Evolutionary conservation across 2,329 filamentous ascomycete genomes (phyloP).

Genomic region (Curvularia sp.): DNA sequence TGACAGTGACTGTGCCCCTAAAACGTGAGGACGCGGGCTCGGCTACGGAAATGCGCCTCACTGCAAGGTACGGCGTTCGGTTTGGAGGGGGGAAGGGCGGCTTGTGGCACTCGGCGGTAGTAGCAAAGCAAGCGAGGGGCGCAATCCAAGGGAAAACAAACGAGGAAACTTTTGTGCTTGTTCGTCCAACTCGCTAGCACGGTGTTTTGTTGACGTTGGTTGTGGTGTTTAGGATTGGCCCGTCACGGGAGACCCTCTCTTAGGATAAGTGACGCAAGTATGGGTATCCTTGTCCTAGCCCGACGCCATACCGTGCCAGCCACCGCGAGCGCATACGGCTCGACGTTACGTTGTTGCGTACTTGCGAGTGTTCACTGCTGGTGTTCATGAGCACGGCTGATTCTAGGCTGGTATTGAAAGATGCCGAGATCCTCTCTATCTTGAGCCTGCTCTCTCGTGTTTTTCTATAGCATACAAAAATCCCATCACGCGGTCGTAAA

Average conservation of each 20-base stretch:
- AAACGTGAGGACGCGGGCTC: constrained; percentile 31
- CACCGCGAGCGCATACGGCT: neutral
- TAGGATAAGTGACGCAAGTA: constrained; percentile 10
- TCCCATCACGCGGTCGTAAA: constrained; percentile 23
- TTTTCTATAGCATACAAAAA: constrained; percentile 5
- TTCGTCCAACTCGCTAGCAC: neutral
- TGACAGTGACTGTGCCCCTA: constrained; percentile 14
- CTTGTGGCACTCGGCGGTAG: constrained; percentile 20
- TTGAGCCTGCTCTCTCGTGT: neutral
- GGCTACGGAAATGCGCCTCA: constrained; percentile 29
- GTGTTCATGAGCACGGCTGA: neutral
- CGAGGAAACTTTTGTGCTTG: constrained; percentile 2
- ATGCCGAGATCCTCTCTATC: neutral
- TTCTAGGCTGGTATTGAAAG: neutral
- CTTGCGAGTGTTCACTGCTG: neutral
- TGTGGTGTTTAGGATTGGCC: constrained; percentile 14
- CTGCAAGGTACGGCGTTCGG: constrained; percentile 21
- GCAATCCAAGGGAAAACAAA: constrained; percentile 2
- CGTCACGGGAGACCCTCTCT: constrained; percentile 5
- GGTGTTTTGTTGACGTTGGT: constrained; percentile 24
- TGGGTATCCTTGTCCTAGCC: constrained; percentile 15
- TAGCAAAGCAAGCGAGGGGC: neutral
- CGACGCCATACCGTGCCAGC: neutral
- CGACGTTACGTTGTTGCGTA: neutral
- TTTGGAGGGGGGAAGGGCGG: constrained; percentile 1